A percentile compares a stretch with the other conserved stretches of the same genome.
phyloP scores from a whole-genome alignment of 2,329 filamentous ascomycete genomes.

The Zymoseptoria ardabiliae region DNA sequence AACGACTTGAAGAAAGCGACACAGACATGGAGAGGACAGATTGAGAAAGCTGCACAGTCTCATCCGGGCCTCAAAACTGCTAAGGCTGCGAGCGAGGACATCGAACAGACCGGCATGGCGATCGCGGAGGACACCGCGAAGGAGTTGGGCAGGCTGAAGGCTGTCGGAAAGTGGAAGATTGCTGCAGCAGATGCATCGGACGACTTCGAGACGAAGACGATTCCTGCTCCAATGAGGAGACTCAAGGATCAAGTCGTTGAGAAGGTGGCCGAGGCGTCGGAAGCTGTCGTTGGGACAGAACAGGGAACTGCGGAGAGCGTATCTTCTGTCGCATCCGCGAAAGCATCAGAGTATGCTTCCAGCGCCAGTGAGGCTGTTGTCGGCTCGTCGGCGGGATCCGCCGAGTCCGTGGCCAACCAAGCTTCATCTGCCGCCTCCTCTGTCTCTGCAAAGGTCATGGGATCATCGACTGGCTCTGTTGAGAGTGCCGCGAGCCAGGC shows the following conservation, averaged over 20 bases:
- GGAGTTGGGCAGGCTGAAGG: slow-evolving; percentile 73
- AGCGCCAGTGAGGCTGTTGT: slow-evolving; percentile 23
- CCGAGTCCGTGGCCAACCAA: slow-evolving; percentile 47
- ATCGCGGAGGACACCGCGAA: slow-evolving; percentile 70
- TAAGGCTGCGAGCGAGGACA: slow-evolving; percentile 57
- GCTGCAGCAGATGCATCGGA: slow-evolving; percentile 64
- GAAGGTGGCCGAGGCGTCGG: slow-evolving; percentile 24
- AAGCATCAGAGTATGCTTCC: slow-evolving; percentile 23
- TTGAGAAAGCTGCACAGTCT: slow-evolving; percentile 63
- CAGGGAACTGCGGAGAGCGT: slow-evolving; percentile 32
- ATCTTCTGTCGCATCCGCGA: slow-evolving; percentile 25
- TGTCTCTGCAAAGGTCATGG: slow-evolving; percentile 13
- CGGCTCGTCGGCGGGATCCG: slow-evolving; percentile 34
- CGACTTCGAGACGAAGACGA: slow-evolving; percentile 65
- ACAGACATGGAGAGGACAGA: slow-evolving; percentile 74
- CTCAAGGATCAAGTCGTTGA: slow-evolving; percentile 35
- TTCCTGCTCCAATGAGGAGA: slow-evolving; percentile 49
- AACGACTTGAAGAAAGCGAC: slow-evolving; percentile 79
- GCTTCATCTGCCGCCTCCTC: slow-evolving; percentile 33
- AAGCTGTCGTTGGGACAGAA: slow-evolving; percentile 31
- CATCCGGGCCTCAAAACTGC: slow-evolving; percentile 65
- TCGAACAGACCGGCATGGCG: slow-evolving; percentile 74
- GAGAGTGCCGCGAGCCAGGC: slow-evolving; percentile 48
- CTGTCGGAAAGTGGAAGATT: slow-evolving; percentile 79
- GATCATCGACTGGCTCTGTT: slow-evolving; percentile 35